phyloP scores from a whole-genome alignment of 441 rosid genomes.

The Breynia disticha region DNA sequence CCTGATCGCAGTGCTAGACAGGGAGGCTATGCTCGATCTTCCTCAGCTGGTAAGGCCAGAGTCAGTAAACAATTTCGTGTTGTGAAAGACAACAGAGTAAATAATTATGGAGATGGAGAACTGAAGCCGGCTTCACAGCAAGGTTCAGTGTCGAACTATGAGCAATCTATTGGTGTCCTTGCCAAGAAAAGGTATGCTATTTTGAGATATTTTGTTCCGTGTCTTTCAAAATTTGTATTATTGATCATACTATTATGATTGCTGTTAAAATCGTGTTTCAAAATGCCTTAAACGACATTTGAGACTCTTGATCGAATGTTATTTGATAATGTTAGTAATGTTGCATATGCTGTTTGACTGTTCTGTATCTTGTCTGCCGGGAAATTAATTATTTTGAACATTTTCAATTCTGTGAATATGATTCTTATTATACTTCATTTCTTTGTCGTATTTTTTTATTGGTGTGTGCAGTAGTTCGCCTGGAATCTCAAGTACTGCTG shows the following conservation, averaged over 20 bases:
- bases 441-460: constrained; percentile 8
- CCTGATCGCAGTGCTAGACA: constrained; percentile 38
- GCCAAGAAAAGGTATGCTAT: constrained; percentile 43
- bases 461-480: constrained; percentile 23
- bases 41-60: constrained; percentile 45
- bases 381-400: not conserved
- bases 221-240: not conserved
- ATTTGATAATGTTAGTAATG: too few species aligned
- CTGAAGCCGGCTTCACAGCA: constrained; percentile 29
- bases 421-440: not conserved
- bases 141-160: constrained; percentile 27
- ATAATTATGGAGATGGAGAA: constrained; percentile 31
- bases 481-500: constrained; percentile 30
- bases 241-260: too few species aligned
- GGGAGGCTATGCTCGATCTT: constrained; percentile 38
- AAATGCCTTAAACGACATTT: too few species aligned
- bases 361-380: not conserved
- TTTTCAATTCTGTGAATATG: not conserved
- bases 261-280: too few species aligned
- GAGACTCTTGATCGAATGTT: too few species aligned
- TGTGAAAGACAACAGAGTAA: constrained; percentile 74
- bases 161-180: constrained; percentile 19
- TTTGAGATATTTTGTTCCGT: constrained; percentile 7
- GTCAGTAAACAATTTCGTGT: constrained; percentile 65
- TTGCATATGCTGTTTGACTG: too few species aligned